Evolutionary conservation across 1,284 basidiomycete species (phyloP).

Genomic region (Leccinum pallidistipes): DNA sequence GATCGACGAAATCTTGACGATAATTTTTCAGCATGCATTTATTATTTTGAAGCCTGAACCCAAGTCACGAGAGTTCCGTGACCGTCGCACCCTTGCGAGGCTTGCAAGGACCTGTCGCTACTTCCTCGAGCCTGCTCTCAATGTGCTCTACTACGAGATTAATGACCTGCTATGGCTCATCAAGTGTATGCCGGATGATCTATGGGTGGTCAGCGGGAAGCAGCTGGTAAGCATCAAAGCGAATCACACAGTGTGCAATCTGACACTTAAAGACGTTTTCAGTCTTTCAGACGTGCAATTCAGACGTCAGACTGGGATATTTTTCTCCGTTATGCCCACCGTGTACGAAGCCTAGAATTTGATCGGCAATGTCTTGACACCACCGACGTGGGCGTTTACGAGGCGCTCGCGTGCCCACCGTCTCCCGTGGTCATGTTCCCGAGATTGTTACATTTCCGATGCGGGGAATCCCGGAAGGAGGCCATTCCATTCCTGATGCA

Average conservation of each 20-base stretch:
- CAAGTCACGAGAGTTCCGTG: constrained; percentile 28
- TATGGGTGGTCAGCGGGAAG: constrained; percentile 35
- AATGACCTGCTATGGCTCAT: constrained; percentile 35
- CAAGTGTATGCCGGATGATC: constrained; percentile 32
- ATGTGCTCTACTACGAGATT: constrained; percentile 35
- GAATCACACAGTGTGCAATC: constrained; percentile 1
- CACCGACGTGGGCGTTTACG: constrained; percentile 26
- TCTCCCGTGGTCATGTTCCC: constrained; percentile 24
- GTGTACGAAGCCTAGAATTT: constrained; percentile 32
- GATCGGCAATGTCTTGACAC: constrained; percentile 28
- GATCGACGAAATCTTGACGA: constrained; percentile 34
- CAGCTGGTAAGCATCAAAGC: constrained; percentile 23
- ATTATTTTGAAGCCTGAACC: constrained; percentile 30
- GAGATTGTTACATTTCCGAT: constrained; percentile 27
- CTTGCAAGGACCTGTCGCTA: constrained; percentile 32
- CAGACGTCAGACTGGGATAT: constrained; percentile 27
- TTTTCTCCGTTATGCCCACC: constrained; percentile 31
- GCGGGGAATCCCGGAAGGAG: constrained; percentile 24
- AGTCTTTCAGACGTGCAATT: constrained; percentile 29
- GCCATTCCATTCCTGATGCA: constrained; percentile 24
- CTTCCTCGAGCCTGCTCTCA: constrained; percentile 35
- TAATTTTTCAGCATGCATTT: constrained; percentile 33
- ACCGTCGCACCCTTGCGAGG: constrained; percentile 32
- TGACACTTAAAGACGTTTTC: constrained; percentile 3
- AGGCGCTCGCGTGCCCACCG: constrained; percentile 18